Evolutionary conservation across 441 rosid species (phyloP).

Genomic region (Erodium trifolium): DNA sequence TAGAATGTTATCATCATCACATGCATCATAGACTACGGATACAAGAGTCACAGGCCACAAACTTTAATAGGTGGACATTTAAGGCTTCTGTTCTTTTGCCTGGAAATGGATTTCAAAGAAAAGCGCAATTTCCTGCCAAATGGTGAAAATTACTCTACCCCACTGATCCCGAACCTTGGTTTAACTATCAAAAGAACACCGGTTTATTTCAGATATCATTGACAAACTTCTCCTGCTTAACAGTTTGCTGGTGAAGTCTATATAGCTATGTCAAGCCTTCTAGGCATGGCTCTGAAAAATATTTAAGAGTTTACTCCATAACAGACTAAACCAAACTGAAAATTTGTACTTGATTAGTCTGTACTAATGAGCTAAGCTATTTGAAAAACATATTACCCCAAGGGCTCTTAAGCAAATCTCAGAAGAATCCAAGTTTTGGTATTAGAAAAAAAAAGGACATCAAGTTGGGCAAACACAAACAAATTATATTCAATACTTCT

Average conservation of each 20-base stretch:
- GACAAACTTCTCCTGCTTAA: not conserved
- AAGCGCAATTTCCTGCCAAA: not conserved
- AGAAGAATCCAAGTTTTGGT: not conserved
- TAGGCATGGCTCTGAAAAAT: not conserved
- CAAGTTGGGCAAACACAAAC: not conserved
- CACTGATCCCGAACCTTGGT: not conserved
- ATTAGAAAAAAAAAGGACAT: not conserved
- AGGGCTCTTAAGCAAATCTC: not conserved
- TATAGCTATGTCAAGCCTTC: not conserved
- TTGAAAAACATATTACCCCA: not conserved
- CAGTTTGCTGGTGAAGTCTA: not conserved
- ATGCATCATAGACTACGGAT: not conserved
- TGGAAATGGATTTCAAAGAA: not conserved
- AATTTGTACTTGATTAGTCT: not conserved
- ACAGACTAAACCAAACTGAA: too few species aligned
- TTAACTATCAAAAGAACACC: not conserved
- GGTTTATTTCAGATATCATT: not conserved
- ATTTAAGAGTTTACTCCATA: not conserved
- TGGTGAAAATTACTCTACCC: not conserved
- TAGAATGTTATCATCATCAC: not conserved
- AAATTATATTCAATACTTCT: too few species aligned
- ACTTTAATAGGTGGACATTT: not conserved
- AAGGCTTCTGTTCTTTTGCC: not conserved
- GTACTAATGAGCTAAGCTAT: not conserved
- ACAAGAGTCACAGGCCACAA: not conserved